Evolutionary conservation across 768 basidiomycete species (phyloP), one percentile per base, ranked within the genome.

Genomic region (Amanita muscaria): DNA sequence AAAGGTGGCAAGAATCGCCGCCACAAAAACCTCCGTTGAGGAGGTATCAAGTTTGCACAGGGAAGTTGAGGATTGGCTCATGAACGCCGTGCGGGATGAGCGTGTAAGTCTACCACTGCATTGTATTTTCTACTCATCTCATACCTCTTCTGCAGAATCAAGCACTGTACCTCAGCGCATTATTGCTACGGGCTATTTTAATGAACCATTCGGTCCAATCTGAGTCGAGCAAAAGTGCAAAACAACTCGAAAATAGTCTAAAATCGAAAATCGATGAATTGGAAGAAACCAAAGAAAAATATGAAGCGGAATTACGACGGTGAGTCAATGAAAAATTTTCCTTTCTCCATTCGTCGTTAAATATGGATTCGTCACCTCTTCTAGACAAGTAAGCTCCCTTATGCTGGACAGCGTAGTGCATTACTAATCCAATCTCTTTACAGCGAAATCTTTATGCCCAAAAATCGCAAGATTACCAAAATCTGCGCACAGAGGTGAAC

Each of bases 11-110:
- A 75, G 73, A 55, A 80, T 88, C 54, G 87, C 87, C 25, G 75
- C 77, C 11, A 85, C 85, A 76, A 88, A 85, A 73, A 87, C 83
- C 65, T 86, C 84, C 30, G 86, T 89, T 49, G 87, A 88, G 61
- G 87, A 89, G 67, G 83, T 89, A 41, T 76, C 79, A 41, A 66
- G 72, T 48, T 74, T 89, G 51, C 83, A 86, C 64, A 76, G 79
- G 57, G 87, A 89, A 65, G 72, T 89, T 50, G 76, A 85, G 59
- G 76, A 78, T 49, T 89, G 84, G 84, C 62, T 89, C 46, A 68
- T 66, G 35, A 66, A 75, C 41, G 80, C 81, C 54, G 67, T 77
- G 59, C 54, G 61, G 56, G 74, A 79, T 53, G 78, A 80, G 49
- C 77, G 80, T 66, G 86, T 85, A 55, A 55, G 76, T 70, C 40